A percentile compares a stretch with the other conserved stretches of the same genome.
phyloP scores from a whole-genome alignment of 805 yeast genomes.

The Wickerhamiella azyma region DNA sequence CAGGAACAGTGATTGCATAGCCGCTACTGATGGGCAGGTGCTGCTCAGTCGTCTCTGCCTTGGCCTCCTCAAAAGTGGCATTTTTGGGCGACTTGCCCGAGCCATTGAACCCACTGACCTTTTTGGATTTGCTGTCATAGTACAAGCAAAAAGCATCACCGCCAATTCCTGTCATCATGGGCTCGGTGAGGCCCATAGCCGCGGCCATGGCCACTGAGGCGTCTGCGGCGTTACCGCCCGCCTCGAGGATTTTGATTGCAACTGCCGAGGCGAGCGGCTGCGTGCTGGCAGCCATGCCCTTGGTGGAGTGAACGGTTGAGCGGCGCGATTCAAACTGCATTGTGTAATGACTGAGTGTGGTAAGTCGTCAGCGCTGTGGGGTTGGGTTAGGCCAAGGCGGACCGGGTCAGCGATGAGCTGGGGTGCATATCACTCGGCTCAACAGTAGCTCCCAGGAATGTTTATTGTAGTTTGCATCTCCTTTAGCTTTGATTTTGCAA shows the following conservation, averaged over 20 bases:
- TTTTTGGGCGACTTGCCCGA: conserved; percentile 54
- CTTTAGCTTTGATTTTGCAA: no score
- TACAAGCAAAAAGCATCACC: conserved; percentile 42
- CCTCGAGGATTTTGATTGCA: conserved; percentile 45
- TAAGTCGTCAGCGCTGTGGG: not conserved
- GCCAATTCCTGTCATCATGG: conserved; percentile 30
- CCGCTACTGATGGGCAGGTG: conserved; percentile 43
- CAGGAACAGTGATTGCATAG: conserved; percentile 59
- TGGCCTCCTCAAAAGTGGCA: conserved; percentile 36
- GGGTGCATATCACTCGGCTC: no score
- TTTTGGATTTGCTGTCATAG: conserved; percentile 36
- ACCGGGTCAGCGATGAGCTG: no score
- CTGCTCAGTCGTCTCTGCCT: conserved; percentile 28
- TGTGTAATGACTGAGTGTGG: not conserved
- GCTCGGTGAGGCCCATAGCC: conserved; percentile 27
- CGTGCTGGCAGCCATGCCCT: conserved; percentile 61
- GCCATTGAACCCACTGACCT: conserved; percentile 58
- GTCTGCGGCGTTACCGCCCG: conserved; percentile 51
- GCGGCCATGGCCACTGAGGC: conserved; percentile 34
- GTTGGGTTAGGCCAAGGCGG: no score
- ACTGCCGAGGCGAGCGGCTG: conserved; percentile 71
- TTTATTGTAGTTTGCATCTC: no score
- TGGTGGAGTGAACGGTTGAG: conserved; percentile 58
- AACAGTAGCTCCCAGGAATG: no score
- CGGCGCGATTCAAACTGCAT: conserved; percentile 36